Evolutionary conservation across 768 basidiomycete genomes (phyloP).

Genomic region (Chalciporus sphaerocephalus): DNA sequence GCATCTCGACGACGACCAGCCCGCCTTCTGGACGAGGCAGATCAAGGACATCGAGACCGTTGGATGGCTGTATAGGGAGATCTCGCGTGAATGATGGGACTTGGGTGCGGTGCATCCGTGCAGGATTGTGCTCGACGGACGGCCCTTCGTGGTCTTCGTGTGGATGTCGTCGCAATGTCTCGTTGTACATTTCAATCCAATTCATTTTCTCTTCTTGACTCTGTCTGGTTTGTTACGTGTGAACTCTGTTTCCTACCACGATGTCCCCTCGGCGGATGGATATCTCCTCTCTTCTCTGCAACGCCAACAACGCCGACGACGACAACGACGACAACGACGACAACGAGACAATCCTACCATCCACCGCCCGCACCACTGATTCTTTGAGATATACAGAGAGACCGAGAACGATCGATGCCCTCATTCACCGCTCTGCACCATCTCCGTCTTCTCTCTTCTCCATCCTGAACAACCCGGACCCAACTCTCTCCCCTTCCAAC

Average conservation of each 20-base stretch:
- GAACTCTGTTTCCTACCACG: not conserved
- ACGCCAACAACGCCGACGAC: slow-evolving; percentile 11
- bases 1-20: slow-evolving; percentile 85
- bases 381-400: slow-evolving; percentile 1
- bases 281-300: slow-evolving; percentile 69
- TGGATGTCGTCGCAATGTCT: slow-evolving; percentile 86
- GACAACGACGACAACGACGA: not conserved
- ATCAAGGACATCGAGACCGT: slow-evolving; percentile 91
- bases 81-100: slow-evolving; percentile 59
- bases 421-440: slow-evolving; percentile 16
- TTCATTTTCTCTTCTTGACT: not conserved
- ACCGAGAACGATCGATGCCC: slow-evolving; percentile 19
- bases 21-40: slow-evolving; percentile 68
- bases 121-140: slow-evolving; percentile 38
- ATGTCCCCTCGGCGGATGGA: slow-evolving; percentile 70
- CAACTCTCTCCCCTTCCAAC: not conserved
- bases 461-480: slow-evolving; percentile 16
- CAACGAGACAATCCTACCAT: not conserved
- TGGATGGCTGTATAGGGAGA: slow-evolving; percentile 69
- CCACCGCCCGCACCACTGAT: not conserved
- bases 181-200: slow-evolving; percentile 60
- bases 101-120: slow-evolving; percentile 76
- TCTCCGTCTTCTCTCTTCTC: slow-evolving; percentile 15
- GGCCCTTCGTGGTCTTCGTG: slow-evolving; percentile 61
- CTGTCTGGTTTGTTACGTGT: not conserved